Evolutionary conservation across 2,329 filamentous ascomycete species (phyloP), one percentile per base, ranked within the genome.

Genomic region (Ceratocystiopsis sp.): DNA sequence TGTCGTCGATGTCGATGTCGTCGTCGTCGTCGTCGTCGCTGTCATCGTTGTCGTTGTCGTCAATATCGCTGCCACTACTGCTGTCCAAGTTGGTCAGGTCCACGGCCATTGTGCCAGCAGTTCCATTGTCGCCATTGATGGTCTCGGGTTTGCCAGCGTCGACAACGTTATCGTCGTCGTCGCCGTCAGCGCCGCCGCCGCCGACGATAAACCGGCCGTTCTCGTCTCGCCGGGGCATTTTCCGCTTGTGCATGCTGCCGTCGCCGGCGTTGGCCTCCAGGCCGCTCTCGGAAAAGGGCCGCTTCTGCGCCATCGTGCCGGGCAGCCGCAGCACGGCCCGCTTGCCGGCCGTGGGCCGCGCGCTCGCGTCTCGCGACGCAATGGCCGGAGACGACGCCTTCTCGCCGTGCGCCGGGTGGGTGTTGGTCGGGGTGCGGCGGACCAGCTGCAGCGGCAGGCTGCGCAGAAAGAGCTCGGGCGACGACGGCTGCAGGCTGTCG

Each of bases 311-410:
- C 14, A 57, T 21, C 7, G 19, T 55, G 0, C 59, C 52, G 1
- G 58, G 57, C 15, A 63, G 59, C 4, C 68, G 63, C 25, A 73
- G 56, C 17, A 55, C 58, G 5, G 67, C 66, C 37, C 61, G 63
- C 46, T 66, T 69, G 21, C 65, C 65, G 15, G 38, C 44, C 14
- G 60, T 57, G 43, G 29, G 33, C 38, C 3, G 42, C 15, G 21
- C 32, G 25, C 4, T 41, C 14, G 11, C 29, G 33, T 4, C 16
- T 15, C 1, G 39, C 10, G 15, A n/a, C 8, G 10, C 35, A 34
- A 16, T 13, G 15, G 3, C 35, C 5, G 12, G 21, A 15, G 10
- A 16, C 11, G 14, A 33, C 3, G 4, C 16, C 12, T 8, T 50
- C n/a, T 15, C 25, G 35, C 19, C 12, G 36, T n/a, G 3, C 12